A percentile compares a stretch with the other conserved stretches of the same genome.
phyloP scores from a whole-genome alignment of 2,329 filamentous ascomycete species.

The Sordariomycetes sp. region DNA sequence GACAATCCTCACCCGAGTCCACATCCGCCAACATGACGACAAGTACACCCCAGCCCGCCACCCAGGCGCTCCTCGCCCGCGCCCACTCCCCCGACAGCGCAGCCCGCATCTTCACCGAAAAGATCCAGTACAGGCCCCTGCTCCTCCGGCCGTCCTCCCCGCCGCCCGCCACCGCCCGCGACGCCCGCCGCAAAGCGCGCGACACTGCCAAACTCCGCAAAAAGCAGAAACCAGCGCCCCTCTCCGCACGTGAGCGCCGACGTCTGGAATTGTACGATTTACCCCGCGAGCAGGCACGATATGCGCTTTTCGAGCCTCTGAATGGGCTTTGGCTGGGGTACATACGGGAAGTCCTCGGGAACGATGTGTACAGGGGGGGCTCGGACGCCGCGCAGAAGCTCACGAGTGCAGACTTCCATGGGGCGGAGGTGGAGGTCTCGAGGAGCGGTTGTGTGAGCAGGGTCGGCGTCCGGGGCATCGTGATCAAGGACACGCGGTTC shows the following conservation, averaged over 20 bases:
- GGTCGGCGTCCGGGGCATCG: slow-evolving; percentile 75
- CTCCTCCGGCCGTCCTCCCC: slow-evolving; percentile 67
- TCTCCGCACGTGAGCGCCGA: slow-evolving; percentile 71
- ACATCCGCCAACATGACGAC: not conserved
- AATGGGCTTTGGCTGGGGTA: slow-evolving; percentile 75
- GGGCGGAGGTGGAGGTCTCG: slow-evolving; percentile 71
- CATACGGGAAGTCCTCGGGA: slow-evolving; percentile 65
- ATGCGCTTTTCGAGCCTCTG: slow-evolving; percentile 64
- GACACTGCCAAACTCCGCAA: slow-evolving; percentile 29
- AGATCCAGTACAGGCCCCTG: slow-evolving; percentile 71
- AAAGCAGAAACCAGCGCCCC: slow-evolving; percentile 45
- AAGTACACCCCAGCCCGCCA: slow-evolving; percentile 17
- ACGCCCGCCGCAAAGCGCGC: slow-evolving; percentile 36
- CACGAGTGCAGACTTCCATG: slow-evolving; percentile 80
- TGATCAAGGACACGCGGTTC: slow-evolving; percentile 78
- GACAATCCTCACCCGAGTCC: not conserved
- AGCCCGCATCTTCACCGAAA: slow-evolving; percentile 63
- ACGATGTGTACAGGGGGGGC: slow-evolving; percentile 41
- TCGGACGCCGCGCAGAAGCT: slow-evolving; percentile 57
- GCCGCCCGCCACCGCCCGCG: slow-evolving; percentile 42
- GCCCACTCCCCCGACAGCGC: slow-evolving; percentile 67
- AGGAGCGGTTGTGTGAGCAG: slow-evolving; percentile 67
- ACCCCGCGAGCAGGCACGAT: slow-evolving; percentile 46
- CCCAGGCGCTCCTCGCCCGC: slow-evolving; percentile 55
- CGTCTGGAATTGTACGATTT: slow-evolving; percentile 61